Base-by-base conservation (phyloP, 1,139 yeast species). In the Hansenula anomala region DNA sequence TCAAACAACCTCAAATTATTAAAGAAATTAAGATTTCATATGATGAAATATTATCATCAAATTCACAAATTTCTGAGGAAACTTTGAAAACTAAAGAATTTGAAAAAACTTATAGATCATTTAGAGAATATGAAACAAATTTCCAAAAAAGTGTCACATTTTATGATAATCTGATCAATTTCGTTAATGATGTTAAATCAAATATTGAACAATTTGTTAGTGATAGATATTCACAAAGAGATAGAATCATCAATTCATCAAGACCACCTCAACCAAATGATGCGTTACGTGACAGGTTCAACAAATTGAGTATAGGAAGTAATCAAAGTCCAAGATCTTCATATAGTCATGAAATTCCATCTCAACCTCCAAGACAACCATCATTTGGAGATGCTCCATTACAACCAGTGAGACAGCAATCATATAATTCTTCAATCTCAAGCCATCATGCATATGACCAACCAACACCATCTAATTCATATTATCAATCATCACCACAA, bases 91-190 rank as follows among this genome's bases (percentile, higher is more conserved):
- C 80, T 29, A 66, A 66, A 6, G 63, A 67, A 34, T 73, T 83
- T 43, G 68, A 78, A 45, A 56, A 60, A 24, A 72, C 79, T 0
- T 67, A 66, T 41, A 63, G 66, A 7, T 60, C 62, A 15, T 88
- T 92, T 82, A 69, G 63, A 27, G 70, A 72, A 24, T 81, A 81
- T 48, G 63, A 67, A 15, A 63, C 64, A 10, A 95, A 95, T 3
- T 60, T 78, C 40, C 59, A 62, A 12, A 78, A 76, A 47, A 95
- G 95, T 0, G 55, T 61, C 13, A 70, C 64, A 12, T 85, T 88
- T 51, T 90, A 90, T 57, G 62, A 64, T 4, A 73, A 77, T 34
- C 61, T 89, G 34, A 58, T 69, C 24, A 61, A 61, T 13, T 74
- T 70, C 49, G 71, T 78, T 2, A 51, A 59, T 4, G 59, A 63